A percentile compares a stretch with the other conserved stretches of the same genome.
Conservation (phyloP, 495 filamentous ascomycete species). For the Xylaria curta region DNA sequence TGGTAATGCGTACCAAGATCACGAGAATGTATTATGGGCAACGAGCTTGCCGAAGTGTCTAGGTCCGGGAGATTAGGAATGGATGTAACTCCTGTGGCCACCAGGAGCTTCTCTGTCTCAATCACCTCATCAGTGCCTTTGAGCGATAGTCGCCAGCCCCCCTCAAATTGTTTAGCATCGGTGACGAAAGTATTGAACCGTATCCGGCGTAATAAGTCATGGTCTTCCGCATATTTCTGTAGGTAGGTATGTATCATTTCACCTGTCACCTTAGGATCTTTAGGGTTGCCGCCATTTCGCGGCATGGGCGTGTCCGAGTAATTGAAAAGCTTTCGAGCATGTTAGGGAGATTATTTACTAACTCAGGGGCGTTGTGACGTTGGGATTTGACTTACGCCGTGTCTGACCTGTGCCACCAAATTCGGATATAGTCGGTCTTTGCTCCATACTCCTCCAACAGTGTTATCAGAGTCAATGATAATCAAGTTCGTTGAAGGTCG, state of each 20-base stretch:
- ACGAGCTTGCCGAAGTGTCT: conserved; percentile 38
- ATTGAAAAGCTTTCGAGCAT: conserved; percentile 43
- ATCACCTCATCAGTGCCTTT: conserved; percentile 29
- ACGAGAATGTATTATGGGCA: conserved; percentile 46
- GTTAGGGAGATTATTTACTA: not conserved
- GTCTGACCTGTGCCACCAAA: conserved; percentile 45
- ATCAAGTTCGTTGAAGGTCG: conserved; percentile 47
- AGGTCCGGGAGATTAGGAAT: conserved; percentile 46
- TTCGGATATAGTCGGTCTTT: conserved; percentile 56
- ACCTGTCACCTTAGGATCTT: conserved; percentile 42
- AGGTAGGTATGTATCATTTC: conserved; percentile 40
- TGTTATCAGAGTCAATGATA: conserved; percentile 53
- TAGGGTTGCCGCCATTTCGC: conserved; percentile 34
- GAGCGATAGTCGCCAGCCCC: conserved; percentile 39
- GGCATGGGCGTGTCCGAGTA: conserved; percentile 46
- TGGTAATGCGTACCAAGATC: conserved; percentile 40
- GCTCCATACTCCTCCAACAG: conserved; percentile 60
- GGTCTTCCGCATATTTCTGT: conserved; percentile 39
- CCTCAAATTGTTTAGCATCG: conserved; percentile 32
- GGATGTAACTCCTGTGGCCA: conserved; percentile 54
- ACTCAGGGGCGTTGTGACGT: not conserved
- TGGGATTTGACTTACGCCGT: conserved; percentile 24
- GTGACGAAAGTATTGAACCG: conserved; percentile 41
- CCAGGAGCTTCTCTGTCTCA: conserved; percentile 48
- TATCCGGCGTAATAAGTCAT: conserved; percentile 40